These are phyloP conservation scores for Dionaea muscipula DNA, from an alignment of 179 eudicot species.

Conservation along the genomic window DNA sequence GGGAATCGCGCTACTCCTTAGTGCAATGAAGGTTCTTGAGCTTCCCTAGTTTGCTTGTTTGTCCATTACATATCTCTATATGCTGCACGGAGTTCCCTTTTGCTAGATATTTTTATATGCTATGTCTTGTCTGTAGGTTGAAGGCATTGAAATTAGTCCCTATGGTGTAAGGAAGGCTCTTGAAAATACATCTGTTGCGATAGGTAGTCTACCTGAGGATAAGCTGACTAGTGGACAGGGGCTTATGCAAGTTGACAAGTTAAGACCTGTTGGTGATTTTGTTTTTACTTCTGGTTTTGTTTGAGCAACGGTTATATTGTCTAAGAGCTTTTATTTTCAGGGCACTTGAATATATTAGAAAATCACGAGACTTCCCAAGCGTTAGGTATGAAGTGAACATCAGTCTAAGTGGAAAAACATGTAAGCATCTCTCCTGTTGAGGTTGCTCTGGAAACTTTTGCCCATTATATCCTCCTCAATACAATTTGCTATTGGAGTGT, in stretches of 20 bases:
- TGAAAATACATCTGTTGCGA: conserved; percentile 68
- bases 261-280: conserved; percentile 16
- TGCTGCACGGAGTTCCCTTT: background rate
- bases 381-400: conserved; percentile 65
- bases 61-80: background rate
- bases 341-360: conserved; percentile 71
- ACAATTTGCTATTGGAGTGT: too few relatives aligned
- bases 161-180: conserved; percentile 79
- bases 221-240: conserved; percentile 84
- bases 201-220: conserved; percentile 78
- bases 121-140: conserved; percentile 44
- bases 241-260: conserved; percentile 97
- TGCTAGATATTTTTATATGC: background rate
- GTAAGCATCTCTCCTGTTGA: conserved; percentile 21
- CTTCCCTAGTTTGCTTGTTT: conserved; percentile 11
- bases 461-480: too few relatives aligned
- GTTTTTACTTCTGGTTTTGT: background rate
- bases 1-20: conserved; percentile 74
- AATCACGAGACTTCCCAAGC: conserved; percentile 42
- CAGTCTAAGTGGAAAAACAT: conserved; percentile 63
- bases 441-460: background rate
- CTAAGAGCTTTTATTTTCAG: conserved; percentile 25
- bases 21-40: conserved; percentile 83
- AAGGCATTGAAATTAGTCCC: conserved; percentile 81
- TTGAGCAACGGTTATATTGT: background rate